Base-by-base conservation (phyloP, 192 early-diverging fungal genomes). In the Gorgonomyces haynaldii region DNA sequence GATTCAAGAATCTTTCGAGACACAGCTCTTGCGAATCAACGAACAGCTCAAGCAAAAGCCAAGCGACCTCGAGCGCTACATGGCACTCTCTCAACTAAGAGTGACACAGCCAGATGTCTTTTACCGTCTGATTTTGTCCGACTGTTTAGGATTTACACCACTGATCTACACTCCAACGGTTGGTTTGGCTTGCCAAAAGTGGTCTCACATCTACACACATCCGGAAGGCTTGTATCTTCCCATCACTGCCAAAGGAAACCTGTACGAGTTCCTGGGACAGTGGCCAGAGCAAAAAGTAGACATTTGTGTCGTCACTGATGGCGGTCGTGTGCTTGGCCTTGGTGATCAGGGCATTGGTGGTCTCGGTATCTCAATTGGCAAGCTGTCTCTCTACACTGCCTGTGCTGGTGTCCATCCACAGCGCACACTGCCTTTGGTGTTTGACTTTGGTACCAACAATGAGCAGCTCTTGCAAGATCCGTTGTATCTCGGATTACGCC, bases 281-380 rank as follows among this genome's bases (percentile, higher is more conserved):
- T 93, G 88, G 73, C 77, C 62, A 23, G 72, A 75, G 8, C 73
- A 73, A 48, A 64, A 70, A 30, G 70, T 74, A 15, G 76, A 90
- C 46, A 92, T 89, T 44, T 75, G 83, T n/a, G 93, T 97, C 28
- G 86, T 97, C 47, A 89, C 91, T 2, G 93, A 97, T 60, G 91
- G 93, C 21, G 87, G 84, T 22, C 80, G 89, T 48, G 92, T 97
- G 54, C 70, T 97, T 30, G 93, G 93, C 17, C 74, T 94, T 19
- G 93, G 93, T 42, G 92, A 96, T 60, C 75, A 91, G 26, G 93
- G 92, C 58, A 79, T 94, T 39, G 88, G 88, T 61, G 93, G 93
- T 30, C 88, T 93, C 81, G 88, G 89, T 37, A 97, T 97, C 52
- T 85, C 88, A 13, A 83, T 93, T 23, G 91, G 89, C 59, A 97